Base-by-base conservation (phyloP, 1,284 basidiomycete species). In the Malassezia sp. region DNA sequence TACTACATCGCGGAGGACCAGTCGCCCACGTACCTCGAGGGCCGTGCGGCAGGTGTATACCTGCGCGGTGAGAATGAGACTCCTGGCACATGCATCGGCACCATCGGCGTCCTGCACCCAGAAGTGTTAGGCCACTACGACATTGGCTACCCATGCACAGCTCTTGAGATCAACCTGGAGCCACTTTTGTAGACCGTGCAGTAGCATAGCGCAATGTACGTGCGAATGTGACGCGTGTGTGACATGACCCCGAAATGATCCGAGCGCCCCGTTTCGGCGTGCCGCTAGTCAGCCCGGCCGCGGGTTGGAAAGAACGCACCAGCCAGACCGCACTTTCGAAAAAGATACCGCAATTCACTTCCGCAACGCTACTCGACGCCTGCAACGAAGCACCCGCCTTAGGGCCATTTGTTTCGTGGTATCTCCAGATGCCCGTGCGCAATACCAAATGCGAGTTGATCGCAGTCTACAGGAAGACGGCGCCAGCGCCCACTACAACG, bases 11-110 rank as follows among this genome's bases (percentile, higher is more conserved):
- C 83, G 67, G 84, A 88, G 70, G 79, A 78, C 14, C 76, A 80
- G 88, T 87, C 93, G 71, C 77, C 83, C 0, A 85, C 85, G 37
- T 97, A 83, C 76, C 90, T 97, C 77, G 85, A 88, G 31, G 90
- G 89, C 39, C 83, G 91, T 26, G 87, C 87, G 0, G 91, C 91
- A 5, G 82, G 78, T 29, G 85, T 97, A 61, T 84, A 80, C 74
- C 89, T 86, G 72, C 82, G 91, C 42, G 15, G 33, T 12, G 47
- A 49, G 23, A 18, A 20, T 12, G 21, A 38, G 18, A n/a, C n/a
- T n/a, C n/a, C n/a, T n/a, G n/a, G n/a, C n/a, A n/a, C n/a, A n/a
- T n/a, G n/a, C n/a, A 17, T 49, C 24, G 47, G 45, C 23, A 47
- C 45, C 18, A 33, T 52, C 2, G 43, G 43, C 18, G 43, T 42